Evolutionary conservation across 108 stramenopile genomes (phyloP).

Genomic region (Tribonema minus): DNA sequence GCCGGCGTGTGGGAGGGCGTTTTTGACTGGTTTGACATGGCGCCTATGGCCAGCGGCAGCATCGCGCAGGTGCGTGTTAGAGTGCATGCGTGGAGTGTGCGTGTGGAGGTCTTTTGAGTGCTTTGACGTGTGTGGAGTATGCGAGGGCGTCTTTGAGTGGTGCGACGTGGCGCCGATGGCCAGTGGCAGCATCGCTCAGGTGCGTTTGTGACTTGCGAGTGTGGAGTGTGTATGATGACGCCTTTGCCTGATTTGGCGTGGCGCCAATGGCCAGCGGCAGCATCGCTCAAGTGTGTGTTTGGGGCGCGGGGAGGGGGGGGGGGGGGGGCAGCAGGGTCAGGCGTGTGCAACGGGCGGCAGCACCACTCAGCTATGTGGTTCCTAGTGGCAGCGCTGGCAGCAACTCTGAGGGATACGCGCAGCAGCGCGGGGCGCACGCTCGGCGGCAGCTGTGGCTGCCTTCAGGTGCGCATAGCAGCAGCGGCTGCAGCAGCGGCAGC

Average conservation of each 20-base stretch:
- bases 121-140: background rate
- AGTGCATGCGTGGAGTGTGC: too few species aligned
- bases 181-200: slow-evolving; percentile 76
- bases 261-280: slow-evolving; percentile 69
- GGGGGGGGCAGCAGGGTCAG: too few species aligned
- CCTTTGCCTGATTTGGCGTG: slow-evolving; percentile 66
- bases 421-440: too few species aligned
- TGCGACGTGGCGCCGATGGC: slow-evolving; percentile 69
- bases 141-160: slow-evolving; percentile 60
- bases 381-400: too few species aligned
- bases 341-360: slow-evolving; percentile 49
- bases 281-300: slow-evolving; percentile 67
- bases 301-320: background rate
- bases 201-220: slow-evolving; percentile 5
- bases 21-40: slow-evolving; percentile 63
- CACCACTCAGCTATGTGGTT: too few species aligned
- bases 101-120: too few species aligned
- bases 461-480: too few species aligned
- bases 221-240: background rate
- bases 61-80: slow-evolving; percentile 61
- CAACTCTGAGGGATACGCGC: too few species aligned
- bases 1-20: slow-evolving; percentile 15
- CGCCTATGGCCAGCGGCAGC: slow-evolving; percentile 69
- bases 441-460: too few species aligned
- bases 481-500: too few species aligned